Evolutionary conservation across 2,329 filamentous ascomycete species (phyloP).

Genomic region (Macroventuria anomochaeta): DNA sequence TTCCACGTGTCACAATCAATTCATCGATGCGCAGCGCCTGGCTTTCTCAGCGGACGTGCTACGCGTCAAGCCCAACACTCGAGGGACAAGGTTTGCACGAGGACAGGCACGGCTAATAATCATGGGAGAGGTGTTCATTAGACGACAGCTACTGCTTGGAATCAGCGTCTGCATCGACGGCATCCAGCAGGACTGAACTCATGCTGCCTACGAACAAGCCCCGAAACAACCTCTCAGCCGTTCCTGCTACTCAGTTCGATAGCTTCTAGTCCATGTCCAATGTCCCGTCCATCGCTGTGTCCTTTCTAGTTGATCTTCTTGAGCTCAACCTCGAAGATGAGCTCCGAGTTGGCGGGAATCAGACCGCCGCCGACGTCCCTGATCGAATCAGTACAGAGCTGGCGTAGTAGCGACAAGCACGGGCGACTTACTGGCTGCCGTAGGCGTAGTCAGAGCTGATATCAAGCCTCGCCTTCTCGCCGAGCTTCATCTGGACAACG

Average conservation of each 20-base stretch:
- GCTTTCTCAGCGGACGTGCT: neutral
- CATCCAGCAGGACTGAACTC: neutral
- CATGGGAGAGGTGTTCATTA: neutral
- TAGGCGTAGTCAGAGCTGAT: constrained; percentile 70
- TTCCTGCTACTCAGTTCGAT: neutral
- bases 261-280: neutral
- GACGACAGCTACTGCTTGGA: neutral
- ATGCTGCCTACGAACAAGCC: neutral
- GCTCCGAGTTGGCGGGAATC: constrained; percentile 74
- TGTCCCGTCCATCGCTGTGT: neutral
- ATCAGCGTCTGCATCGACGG: neutral
- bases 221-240: neutral
- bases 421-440: constrained; percentile 28
- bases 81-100: no score
- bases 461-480: constrained; percentile 84
- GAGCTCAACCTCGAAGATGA: constrained; percentile 67
- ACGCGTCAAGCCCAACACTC: no score
- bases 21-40: no score
- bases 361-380: constrained; percentile 60
- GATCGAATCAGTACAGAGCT: neutral
- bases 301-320: constrained; percentile 42
- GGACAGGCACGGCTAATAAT: no score
- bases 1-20: neutral
- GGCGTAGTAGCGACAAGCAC: no score
- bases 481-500: constrained; percentile 76